These are phyloP conservation scores for Pachyrhizus erosus DNA, from an alignment of 306 rosid species.

Conservation along the genomic window DNA sequence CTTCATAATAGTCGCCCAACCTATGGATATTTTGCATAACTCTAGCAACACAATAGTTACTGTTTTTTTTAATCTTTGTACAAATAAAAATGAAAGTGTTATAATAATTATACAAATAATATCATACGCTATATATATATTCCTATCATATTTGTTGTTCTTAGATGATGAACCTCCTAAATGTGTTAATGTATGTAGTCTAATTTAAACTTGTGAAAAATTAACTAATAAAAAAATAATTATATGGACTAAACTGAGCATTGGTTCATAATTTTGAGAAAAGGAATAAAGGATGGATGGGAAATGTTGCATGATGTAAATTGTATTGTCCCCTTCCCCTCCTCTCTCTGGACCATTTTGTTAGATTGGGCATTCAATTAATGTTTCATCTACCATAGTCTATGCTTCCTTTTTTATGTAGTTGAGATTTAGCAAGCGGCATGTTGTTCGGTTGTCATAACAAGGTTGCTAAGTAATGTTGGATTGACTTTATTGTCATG, in stretches of 20 bases:
- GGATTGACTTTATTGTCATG: background rate
- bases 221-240: background rate
- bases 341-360: slow-evolving; percentile 7
- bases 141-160: background rate
- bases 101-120: background rate
- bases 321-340: background rate
- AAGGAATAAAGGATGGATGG: background rate
- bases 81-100: background rate
- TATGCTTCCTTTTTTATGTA: background rate
- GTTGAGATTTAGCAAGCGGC: background rate
- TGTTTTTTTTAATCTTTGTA: background rate
- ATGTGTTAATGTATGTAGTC: background rate
- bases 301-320: background rate
- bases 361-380: background rate
- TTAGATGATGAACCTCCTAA: background rate
- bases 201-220: background rate
- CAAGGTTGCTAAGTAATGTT: background rate
- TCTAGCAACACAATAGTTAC: background rate
- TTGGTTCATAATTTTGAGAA: no score
- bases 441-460: background rate
- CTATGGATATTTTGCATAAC: background rate
- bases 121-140: no score
- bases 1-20: background rate
- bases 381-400: background rate
- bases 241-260: background rate